Base-by-base conservation (phyloP, 1,284 basidiomycete species). In the Sporisorium sorghi region DNA sequence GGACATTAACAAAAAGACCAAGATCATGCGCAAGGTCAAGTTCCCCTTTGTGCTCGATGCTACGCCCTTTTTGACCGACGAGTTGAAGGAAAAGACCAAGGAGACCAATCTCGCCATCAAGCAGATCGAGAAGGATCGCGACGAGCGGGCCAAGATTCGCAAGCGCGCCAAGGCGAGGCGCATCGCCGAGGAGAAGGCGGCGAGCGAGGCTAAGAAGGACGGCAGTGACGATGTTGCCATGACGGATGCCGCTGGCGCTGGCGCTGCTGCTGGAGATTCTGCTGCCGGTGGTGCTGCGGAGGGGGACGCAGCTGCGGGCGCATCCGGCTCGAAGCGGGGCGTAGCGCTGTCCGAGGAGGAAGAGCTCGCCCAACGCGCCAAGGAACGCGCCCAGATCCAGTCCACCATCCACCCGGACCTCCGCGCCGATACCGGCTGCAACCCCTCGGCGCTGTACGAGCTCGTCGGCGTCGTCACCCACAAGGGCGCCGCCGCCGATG, bases 391-490 rank as follows among this genome's bases (percentile, higher is more conserved):
- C 0, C 53, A 73, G 26, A 50, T 80, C 26, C 43, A 55, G 2
- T 87, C 85, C 26, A 87, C 93, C 11, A 87, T 94, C 8, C 87
- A 90, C 78, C 86, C 89, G 0, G 89, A 89, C 51, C 70, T 93
- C 59, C 90, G 88, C 79, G 86, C 83, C 2, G 93, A 95, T 81
- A 83, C 89, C 14, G 93, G 93, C 0, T 87, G 88, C 68, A 93
- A 91, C 82, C 85, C 88, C 28, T 91, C 89, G 15, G 93, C 91
- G 12, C 79, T 94, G 77, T 96, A 94, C 84, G 93, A 95, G 61
- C 88, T 95, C 37, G 90, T 92, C 59, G 92, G 92, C 90, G 92
- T 99, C 81, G 91, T 99, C 15, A 97, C 94, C 26, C 96, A 98
- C 88, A 99, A 99, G 84, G 97, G 97, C 17, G 90, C 94, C 0